Evolutionary conservation across 257 asterid genomes (phyloP).

Genomic region (Solanum paucissectum): DNA sequence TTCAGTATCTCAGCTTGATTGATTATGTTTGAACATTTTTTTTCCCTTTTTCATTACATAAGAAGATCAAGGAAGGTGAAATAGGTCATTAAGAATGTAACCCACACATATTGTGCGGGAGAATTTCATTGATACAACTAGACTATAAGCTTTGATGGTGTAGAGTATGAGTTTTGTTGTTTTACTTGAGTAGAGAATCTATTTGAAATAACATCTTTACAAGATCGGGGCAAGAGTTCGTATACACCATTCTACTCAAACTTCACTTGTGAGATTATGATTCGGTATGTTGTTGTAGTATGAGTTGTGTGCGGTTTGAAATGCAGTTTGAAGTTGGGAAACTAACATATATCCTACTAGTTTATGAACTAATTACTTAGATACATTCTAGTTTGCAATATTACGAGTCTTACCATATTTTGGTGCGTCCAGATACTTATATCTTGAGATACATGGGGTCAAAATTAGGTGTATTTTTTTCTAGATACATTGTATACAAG

Average conservation of each 20-base stretch:
- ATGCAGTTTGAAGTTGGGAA: background rate
- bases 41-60: background rate
- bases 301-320: background rate
- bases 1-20: background rate
- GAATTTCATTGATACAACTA: background rate
- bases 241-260: background rate
- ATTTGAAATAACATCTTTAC: background rate
- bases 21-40: background rate
- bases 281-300: background rate
- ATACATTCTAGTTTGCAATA: too few species aligned
- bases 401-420: background rate
- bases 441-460: background rate
- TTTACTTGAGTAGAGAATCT: background rate
- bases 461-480: background rate
- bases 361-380: too few species aligned
- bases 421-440: background rate
- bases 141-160: background rate
- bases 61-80: background rate
- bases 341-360: too few species aligned
- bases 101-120: rapidly evolving
- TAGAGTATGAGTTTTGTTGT: background rate
- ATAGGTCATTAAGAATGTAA: background rate
- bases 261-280: background rate
- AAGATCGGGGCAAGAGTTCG: too few species aligned
- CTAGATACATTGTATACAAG: background rate